Percentiles rank a stretch among this genome's conserved stretches.
Evolutionary conservation across 129 eudicot genomes (phyloP).

Genomic region (Dittrichia graveolens): DNA sequence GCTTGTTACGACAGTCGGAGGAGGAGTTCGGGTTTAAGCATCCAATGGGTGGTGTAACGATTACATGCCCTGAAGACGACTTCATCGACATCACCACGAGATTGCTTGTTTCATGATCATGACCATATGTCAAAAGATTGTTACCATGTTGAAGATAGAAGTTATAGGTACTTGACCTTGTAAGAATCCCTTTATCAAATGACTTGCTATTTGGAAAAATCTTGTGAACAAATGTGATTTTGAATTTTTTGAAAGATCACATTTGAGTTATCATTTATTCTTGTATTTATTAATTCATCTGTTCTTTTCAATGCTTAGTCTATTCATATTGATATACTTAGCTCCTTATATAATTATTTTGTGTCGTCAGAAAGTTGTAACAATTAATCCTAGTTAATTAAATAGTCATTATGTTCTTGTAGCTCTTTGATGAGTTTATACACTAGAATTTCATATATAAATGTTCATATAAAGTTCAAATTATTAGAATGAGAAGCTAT

Average conservation of each 20-base stretch:
- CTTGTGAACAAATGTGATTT: conserved; percentile 19
- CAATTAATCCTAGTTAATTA: too few relatives aligned
- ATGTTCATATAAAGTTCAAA: too few relatives aligned
- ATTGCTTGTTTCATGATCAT: conserved; percentile 19
- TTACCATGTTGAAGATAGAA: not conserved
- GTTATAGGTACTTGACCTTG: not conserved
- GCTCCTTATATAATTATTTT: too few relatives aligned
- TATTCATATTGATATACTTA: too few relatives aligned
- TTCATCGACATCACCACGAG: conserved; percentile 29
- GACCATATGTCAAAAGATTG: not conserved
- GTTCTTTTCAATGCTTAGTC: not conserved
- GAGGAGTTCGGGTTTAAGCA: conserved; percentile 51
- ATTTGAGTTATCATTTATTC: not conserved
- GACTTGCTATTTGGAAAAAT: not conserved
- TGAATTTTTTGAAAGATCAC: conserved; percentile 5
- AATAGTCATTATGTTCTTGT: too few relatives aligned
- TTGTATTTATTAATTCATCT: not conserved
- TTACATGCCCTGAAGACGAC: conserved; percentile 47
- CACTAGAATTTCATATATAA: too few relatives aligned
- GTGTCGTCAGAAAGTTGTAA: too few relatives aligned
- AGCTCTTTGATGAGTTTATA: too few relatives aligned
- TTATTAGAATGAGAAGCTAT: too few relatives aligned
- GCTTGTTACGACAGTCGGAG: conserved; percentile 37
- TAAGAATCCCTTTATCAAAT: not conserved
- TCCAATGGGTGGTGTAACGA: conserved; percentile 62